Evolutionary conservation across 257 asterid species (phyloP), one percentile per base, ranked within the genome.

Genomic region (Petunia secreta): DNA sequence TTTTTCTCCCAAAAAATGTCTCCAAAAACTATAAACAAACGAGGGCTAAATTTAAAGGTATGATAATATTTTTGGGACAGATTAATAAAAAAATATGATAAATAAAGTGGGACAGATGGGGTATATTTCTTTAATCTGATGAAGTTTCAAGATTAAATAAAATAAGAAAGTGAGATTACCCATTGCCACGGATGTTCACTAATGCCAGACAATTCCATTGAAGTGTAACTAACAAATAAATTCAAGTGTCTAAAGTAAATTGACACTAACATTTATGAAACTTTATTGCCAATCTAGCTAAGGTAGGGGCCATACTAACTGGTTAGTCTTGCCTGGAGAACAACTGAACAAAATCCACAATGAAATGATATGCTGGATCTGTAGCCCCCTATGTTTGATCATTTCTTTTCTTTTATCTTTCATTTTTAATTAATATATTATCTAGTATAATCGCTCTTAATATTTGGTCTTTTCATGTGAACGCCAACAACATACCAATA

Each of bases 191-290:
- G 3, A 10, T 10, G 4, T 0, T 9, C 0, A 48, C 5, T 48
- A 60, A 34, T 34, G 41, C 6, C 44, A 69, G 75, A 43, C 7
- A 67, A 14, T 46, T 25, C 41, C 13, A 48, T 48, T 50, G 60
- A 71, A 71, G 44, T 71, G 43, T 25, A 71, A 10, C 54, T 71
- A 10, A 25, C 25, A 10, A 71, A 34, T 0, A 69, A 48, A 48
- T 10, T 48, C 43, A 34, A 71, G 77, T 48, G 60, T 46, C 25
- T 48, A 10, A 10, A 25, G 60, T 69, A 2, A 25, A 71, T 71
- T 63, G 75, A 78, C 59, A 8, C 43, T 15, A 46, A 7, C 84
- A 76, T 83, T 84, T 80, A 87, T 85, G 67, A 77, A 63, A 46
- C 75, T 65, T 85, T 74, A 85, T 77, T 82, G 75, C 25, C 6